Evolutionary conservation across 257 asterid species (phyloP).

Genomic region (Lithospermum erythrorhizon): DNA sequence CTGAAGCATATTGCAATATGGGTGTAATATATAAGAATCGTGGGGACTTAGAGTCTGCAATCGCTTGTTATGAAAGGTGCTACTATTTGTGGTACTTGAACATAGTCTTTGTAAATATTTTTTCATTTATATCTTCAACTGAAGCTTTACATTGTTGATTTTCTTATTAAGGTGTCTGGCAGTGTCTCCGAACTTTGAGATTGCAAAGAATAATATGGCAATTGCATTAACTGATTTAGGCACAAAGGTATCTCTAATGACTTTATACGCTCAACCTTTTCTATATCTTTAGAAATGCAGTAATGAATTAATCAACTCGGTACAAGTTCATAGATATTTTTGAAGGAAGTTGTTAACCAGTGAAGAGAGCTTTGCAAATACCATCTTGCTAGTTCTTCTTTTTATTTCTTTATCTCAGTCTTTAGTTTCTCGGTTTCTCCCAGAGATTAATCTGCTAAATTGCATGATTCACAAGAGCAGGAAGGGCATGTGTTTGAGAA

Average conservation of each 20-base stretch:
- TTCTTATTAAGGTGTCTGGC: slow-evolving; percentile 65
- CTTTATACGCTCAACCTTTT: slow-evolving; percentile 7
- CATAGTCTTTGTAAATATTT: not conserved
- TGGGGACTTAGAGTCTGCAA: slow-evolving; percentile 94
- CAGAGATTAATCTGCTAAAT: not conserved
- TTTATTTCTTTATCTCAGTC: not conserved
- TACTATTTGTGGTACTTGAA: slow-evolving; percentile 3
- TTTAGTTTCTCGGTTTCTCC: not conserved
- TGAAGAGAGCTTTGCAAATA: not conserved
- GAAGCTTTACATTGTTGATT: slow-evolving; percentile 9
- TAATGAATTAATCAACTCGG: not conserved
- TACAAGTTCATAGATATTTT: not conserved
- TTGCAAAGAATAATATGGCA: slow-evolving; percentile 98
- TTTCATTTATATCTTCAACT: slow-evolving; percentile 14
- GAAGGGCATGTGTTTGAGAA: not conserved
- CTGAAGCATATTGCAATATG: slow-evolving; percentile 99
- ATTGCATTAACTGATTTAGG: slow-evolving; percentile 98
- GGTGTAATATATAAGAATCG: slow-evolving; percentile 95
- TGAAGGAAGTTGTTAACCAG: not conserved
- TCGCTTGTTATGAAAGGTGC: slow-evolving; percentile 94
- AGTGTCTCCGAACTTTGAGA: slow-evolving; percentile 97
- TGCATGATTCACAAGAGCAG: not conserved
- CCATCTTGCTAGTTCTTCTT: not conserved
- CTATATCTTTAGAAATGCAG: slow-evolving; percentile 11
- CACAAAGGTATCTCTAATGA: slow-evolving; percentile 55